Percentiles rank a stretch among this genome's conserved stretches.
phyloP scores from a whole-genome alignment of 169 alveolate species.

The Amoebophrya sp. region DNA sequence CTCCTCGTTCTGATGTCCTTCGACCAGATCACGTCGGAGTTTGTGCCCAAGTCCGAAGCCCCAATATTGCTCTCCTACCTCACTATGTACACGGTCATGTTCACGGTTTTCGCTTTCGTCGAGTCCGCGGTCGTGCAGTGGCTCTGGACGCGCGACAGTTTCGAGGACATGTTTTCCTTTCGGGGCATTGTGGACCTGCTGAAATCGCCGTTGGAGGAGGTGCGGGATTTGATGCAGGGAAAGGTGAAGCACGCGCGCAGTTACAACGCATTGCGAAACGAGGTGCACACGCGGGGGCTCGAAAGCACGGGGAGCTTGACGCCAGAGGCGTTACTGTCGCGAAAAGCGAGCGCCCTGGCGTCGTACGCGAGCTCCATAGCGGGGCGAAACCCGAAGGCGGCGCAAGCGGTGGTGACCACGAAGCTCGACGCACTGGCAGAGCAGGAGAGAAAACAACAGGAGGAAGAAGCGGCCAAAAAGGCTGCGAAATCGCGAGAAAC shows the following conservation, averaged over 20 bases:
- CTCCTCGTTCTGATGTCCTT: not conserved
- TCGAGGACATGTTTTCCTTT: not conserved
- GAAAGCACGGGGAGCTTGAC: too few relatives aligned
- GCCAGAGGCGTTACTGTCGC: too few relatives aligned
- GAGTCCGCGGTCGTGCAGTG: not conserved
- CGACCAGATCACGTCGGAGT: not conserved
- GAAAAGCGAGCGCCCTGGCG: too few relatives aligned
- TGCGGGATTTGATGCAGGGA: not conserved
- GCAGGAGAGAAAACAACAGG: too few relatives aligned
- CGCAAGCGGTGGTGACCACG: too few relatives aligned
- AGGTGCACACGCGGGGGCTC: not conserved
- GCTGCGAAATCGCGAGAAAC: too few relatives aligned
- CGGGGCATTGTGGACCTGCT: not conserved
- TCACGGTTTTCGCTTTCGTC: not conserved
- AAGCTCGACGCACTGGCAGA: not conserved
- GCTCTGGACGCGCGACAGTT: not conserved
- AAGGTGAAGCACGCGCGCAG: not conserved
- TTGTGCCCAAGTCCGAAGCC: not conserved
- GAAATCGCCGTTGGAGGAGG: not conserved
- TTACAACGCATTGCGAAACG: not conserved
- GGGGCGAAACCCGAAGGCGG: too few relatives aligned
- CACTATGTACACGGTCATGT: not conserved
- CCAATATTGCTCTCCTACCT: not conserved
- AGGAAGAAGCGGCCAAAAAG: too few relatives aligned
- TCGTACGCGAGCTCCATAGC: too few relatives aligned